These are phyloP conservation scores for Juglanconis oblonga DNA, from an alignment of 2,329 filamentous ascomycete species.

Conservation along the genomic window DNA sequence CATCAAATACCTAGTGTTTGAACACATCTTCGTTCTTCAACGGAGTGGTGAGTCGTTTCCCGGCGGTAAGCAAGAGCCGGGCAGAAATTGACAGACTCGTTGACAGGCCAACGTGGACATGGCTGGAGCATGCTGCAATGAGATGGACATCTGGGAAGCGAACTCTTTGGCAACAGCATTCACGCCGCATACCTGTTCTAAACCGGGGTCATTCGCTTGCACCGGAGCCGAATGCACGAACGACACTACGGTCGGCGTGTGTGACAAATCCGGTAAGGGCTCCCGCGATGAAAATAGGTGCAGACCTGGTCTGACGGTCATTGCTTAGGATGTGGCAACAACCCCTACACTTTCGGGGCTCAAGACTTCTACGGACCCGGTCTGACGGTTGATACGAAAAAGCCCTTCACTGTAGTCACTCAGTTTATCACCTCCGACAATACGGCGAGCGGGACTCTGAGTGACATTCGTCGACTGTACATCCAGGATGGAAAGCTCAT, in stretches of 20 bases:
- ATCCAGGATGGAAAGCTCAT: conserved; percentile 44
- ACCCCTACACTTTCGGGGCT: conserved; percentile 31
- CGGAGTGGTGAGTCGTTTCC: conserved; percentile 28
- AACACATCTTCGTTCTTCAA: conserved; percentile 25
- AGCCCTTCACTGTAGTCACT: conserved; percentile 40
- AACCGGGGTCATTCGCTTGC: conserved; percentile 32
- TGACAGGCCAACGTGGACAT: conserved; percentile 36
- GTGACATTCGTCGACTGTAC: conserved; percentile 45
- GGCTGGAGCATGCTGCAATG: conserved; percentile 41
- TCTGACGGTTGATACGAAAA: conserved; percentile 25
- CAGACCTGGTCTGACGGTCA: not conserved
- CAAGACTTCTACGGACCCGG: conserved; percentile 25
- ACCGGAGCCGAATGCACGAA: conserved; percentile 26
- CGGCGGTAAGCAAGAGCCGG: conserved; percentile 27
- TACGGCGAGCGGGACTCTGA: conserved; percentile 29
- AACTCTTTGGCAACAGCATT: conserved; percentile 36
- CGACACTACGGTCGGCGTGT: conserved; percentile 23
- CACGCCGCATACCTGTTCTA: conserved; percentile 40
- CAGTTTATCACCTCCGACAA: conserved; percentile 39
- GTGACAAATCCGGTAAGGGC: conserved; percentile 24
- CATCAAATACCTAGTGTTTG: not conserved
- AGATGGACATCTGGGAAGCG: conserved; percentile 46
- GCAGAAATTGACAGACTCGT: conserved; percentile 21
- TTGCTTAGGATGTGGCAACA: conserved; percentile 29
- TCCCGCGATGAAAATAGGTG: not conserved